Conservation (phyloP, 2,329 filamentous ascomycete genomes). For the Aspergillus novoparasiticus region DNA sequence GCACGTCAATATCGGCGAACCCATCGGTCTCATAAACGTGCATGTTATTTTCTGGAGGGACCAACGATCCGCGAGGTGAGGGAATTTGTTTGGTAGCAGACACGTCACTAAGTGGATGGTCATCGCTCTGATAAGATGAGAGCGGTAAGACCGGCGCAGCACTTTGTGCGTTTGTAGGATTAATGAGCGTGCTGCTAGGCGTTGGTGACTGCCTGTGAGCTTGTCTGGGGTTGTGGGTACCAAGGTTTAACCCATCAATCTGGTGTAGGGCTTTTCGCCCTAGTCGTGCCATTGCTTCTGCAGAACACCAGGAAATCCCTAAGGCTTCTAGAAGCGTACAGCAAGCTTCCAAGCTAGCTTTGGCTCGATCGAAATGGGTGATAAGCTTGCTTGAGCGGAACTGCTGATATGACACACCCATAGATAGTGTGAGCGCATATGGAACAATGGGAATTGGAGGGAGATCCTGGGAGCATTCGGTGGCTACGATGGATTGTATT, state of each 20-base stretch:
- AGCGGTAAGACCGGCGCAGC: not conserved
- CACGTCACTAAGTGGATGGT: not conserved
- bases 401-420: conserved; percentile 60
- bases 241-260: conserved; percentile 24
- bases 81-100: not conserved
- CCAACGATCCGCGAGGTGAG: conserved; percentile 34
- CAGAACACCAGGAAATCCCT: conserved; percentile 42
- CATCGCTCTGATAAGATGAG: not conserved
- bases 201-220: conserved; percentile 7
- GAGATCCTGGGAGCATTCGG: conserved; percentile 48
- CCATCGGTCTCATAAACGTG: conserved; percentile 43
- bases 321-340: conserved; percentile 39
- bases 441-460: conserved; percentile 58
- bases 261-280: conserved; percentile 41
- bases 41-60: conserved; percentile 48
- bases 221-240: conserved; percentile 17
- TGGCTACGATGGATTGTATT: conserved; percentile 55
- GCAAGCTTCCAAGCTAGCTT: conserved; percentile 38
- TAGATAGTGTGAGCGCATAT: conserved; percentile 57
- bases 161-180: not conserved
- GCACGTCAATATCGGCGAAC: conserved; percentile 38
- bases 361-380: conserved; percentile 40
- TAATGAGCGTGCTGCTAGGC: not conserved
- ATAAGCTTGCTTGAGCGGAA: conserved; percentile 55
- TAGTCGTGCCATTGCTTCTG: conserved; percentile 45